These are phyloP conservation scores for Sporothrix globosa DNA, from an alignment of 2,329 filamentous ascomycete species.

Conservation along the genomic window DNA sequence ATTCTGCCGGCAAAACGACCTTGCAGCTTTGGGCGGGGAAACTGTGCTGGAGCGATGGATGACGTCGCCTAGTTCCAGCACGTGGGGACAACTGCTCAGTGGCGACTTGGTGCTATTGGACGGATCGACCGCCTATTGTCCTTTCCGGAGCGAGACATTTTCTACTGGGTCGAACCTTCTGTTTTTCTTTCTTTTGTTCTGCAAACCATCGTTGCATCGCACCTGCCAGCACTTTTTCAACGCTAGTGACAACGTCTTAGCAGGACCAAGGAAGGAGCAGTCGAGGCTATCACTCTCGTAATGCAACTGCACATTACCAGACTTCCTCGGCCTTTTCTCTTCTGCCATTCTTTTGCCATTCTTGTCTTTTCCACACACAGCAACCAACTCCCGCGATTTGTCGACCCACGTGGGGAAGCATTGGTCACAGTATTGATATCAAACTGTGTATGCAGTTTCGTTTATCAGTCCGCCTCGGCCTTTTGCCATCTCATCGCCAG, in stretches of 20 bases:
- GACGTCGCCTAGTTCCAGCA: slow-evolving; percentile 31
- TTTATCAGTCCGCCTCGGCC: background rate
- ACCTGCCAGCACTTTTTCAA: slow-evolving; percentile 19
- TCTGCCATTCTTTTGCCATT: background rate
- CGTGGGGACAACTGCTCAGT: slow-evolving; percentile 27
- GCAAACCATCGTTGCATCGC: slow-evolving; percentile 18
- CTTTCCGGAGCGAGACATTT: slow-evolving; percentile 20
- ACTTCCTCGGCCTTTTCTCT: background rate
- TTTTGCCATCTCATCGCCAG: slow-evolving; percentile 12
- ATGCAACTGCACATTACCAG: background rate
- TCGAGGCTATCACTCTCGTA: background rate
- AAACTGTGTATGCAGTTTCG: background rate
- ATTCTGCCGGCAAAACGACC: slow-evolving; percentile 11
- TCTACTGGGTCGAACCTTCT: slow-evolving; percentile 15
- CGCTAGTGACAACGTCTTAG: slow-evolving; percentile 10
- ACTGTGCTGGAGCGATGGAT: background rate
- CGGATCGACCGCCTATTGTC: background rate
- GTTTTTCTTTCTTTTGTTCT: slow-evolving; percentile 13
- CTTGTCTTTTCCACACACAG: background rate
- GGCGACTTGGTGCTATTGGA: slow-evolving; percentile 5
- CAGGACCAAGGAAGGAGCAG: slow-evolving; percentile 6
- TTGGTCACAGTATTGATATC: slow-evolving; percentile 6
- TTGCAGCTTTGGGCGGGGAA: slow-evolving; percentile 2
- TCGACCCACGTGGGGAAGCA: slow-evolving; percentile 20
- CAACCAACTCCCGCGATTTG: slow-evolving; percentile 9